Percentiles rank a stretch among this genome's conserved stretches.
These are phyloP conservation scores for Pilobolus umbonatus DNA, from an alignment of 192 early-diverging fungal species.

Conservation along the genomic window DNA sequence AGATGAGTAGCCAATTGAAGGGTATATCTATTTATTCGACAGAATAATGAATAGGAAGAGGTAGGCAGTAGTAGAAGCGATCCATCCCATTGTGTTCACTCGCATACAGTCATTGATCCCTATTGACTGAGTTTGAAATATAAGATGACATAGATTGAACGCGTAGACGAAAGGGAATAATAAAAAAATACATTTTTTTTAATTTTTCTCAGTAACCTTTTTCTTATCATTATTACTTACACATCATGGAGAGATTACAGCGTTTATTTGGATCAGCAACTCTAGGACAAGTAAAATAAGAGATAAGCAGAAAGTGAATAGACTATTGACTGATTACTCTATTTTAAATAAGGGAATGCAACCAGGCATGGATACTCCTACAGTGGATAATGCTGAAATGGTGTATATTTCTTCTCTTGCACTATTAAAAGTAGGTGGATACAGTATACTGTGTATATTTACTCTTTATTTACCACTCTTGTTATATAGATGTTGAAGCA, in stretches of 20 bases:
- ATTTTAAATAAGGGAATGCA: slow-evolving; percentile 33
- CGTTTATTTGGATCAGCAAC: slow-evolving; percentile 51
- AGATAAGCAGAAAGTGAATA: too few relatives aligned
- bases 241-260: slow-evolving; percentile 56
- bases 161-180: too few relatives aligned
- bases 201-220: too few relatives aligned
- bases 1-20: too few relatives aligned
- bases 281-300: slow-evolving; percentile 37
- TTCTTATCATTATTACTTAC: background rate
- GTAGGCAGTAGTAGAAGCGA: too few relatives aligned
- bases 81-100: too few relatives aligned
- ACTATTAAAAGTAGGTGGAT: slow-evolving; percentile 74
- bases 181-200: too few relatives aligned
- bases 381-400: slow-evolving; percentile 98
- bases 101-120: too few relatives aligned
- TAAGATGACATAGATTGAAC: too few relatives aligned
- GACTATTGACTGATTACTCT: background rate
- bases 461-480: background rate
- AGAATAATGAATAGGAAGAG: too few relatives aligned
- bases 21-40: too few relatives aligned
- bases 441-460: background rate
- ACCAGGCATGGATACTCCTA: slow-evolving; percentile 78
- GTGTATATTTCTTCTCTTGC: slow-evolving; percentile 99
- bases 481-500: slow-evolving; percentile 78
- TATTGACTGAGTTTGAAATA: too few relatives aligned